Conservation (phyloP, 371 early-diverging fungal genomes). For the Phascolomyces articulosus region DNA sequence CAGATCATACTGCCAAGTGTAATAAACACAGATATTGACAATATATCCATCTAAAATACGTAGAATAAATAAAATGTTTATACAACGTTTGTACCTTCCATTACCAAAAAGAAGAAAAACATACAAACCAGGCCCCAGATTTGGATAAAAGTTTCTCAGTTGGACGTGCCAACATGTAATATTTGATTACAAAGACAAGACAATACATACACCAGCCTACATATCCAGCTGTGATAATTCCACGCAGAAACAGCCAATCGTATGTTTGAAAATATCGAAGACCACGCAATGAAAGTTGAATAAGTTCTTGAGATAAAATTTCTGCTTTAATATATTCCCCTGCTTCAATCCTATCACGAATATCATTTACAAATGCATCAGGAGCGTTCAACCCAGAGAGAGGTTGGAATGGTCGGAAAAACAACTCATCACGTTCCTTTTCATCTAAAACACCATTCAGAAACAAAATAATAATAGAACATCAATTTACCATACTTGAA, state of each 20-base stretch:
- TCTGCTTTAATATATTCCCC: constrained; percentile 70
- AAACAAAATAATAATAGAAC: no score
- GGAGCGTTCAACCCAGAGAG: constrained; percentile 58
- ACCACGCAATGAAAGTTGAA: constrained; percentile 76
- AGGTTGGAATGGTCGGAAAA: constrained; percentile 75
- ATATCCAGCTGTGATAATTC: constrained; percentile 88
- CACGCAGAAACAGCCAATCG: constrained; percentile 92
- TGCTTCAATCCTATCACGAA: constrained; percentile 61
- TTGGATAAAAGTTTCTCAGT: background rate
- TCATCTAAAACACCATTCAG: constrained; percentile 61
- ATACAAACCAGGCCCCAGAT: background rate
- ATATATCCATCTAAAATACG: constrained; percentile 43
- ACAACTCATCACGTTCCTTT: constrained; percentile 76
- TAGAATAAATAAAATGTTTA: background rate
- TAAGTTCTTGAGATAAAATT: constrained; percentile 58
- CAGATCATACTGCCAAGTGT: constrained; percentile 55
- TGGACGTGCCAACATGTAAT: constrained; percentile 30
- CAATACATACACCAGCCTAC: constrained; percentile 91
- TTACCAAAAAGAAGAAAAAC: background rate
- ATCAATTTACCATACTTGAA: no score
- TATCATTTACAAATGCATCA: constrained; percentile 54
- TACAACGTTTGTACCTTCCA: background rate
- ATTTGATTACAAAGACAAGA: constrained; percentile 69
- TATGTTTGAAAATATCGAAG: constrained; percentile 94
- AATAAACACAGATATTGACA: constrained; percentile 41